Base-by-base conservation (phyloP, 1,139 yeast species). In the Sugiyamaella castrensis region DNA sequence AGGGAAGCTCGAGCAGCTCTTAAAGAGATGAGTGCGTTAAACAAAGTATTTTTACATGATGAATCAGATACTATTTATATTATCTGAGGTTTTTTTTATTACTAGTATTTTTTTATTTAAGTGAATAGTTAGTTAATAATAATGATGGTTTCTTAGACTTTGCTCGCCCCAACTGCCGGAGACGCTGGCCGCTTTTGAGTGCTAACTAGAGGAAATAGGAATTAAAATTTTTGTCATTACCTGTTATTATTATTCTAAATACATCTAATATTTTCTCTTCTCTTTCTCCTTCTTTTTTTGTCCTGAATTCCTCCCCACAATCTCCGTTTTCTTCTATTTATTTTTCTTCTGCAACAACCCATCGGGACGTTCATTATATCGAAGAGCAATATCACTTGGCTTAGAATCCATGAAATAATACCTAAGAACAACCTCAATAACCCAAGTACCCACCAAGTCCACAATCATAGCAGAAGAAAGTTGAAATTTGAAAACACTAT, bases 391-490 rank as follows among this genome's bases (percentile, higher is more conserved):
- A 66, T 92, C 97, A 53, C 95, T 88, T 43, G 98, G 87, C 60
- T 83, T 84, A 59, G 83, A 87, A 67, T 92, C 95, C 88, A 87
- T 86, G 69, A 88, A 92, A 71, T 83, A 81, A 64, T 76, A 74
- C 70, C 92, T 94, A 73, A 92, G 80, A 16, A 78, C 76, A 50
- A 82, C 59, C 71, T 92, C 98, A 65, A 88, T 82, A n/a, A 71
- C 76, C 84, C 86, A 88, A 47, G 95, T 79, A 40, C 82, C 82
- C 37, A 76, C 81, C 63, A 88, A 81, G 68, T 92, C 99, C 40
- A 84, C 68, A 46, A 87, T 59, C 72, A 92, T 81, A 38, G 89
- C 76, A 1, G 73, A 64, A 3, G 96, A 86, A 65, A 92, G 77
- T 69, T 87, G 86, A 58, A 77, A 59, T 71, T 88, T 91, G 79